Base-by-base conservation (phyloP, 2,329 filamentous ascomycete species). In the Rhytidhysteron rufulum region DNA sequence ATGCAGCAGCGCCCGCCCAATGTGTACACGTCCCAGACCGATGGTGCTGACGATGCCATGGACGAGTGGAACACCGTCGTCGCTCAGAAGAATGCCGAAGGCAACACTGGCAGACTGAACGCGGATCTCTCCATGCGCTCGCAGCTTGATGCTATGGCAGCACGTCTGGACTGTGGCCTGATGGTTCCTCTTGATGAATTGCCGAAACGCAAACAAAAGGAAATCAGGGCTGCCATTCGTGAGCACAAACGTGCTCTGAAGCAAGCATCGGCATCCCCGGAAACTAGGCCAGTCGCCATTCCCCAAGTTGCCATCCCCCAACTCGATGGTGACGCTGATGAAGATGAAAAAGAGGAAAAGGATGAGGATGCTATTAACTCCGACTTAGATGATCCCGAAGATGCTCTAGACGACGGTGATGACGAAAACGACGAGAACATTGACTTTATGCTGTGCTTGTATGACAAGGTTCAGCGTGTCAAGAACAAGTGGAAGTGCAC, bases 401-500 rank as follows among this genome's bases (percentile, higher is more conserved):
- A 97, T 45, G 83, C 88, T 9, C 69, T 81, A 37, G 50, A 86
- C 21, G 88, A 93, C 18, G 87, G 91, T 18, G 88, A 93, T 24
- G 90, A 93, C 37, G 87, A 89, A 11, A 88, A 94, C 44, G 90
- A 95, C 31, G 80, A 83, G 25, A 79, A 86, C 50, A 83, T 85
- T 1, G 86, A 95, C 54, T 90, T 94, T 62, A 97, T 98, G 87
- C 82, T 98, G 30, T 98, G 93, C 73, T 96, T 95, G 63, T 98
- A 98, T 64, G 93, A 98, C 73, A 98, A 98, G 73, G 93, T 98
- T 8, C 91, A 97, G 70, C 80, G 93, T 34, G 93, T 97, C 58
- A 98, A 98, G 82, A 98, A 97, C 72, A 98, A 63, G 58, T 70
- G 86, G 86, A 98, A 98, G 86, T 98, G 93, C 70, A 90, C 88